These are phyloP conservation scores for Rhizopogon vulgaris DNA, from an alignment of 768 basidiomycete species.

Conservation along the genomic window DNA sequence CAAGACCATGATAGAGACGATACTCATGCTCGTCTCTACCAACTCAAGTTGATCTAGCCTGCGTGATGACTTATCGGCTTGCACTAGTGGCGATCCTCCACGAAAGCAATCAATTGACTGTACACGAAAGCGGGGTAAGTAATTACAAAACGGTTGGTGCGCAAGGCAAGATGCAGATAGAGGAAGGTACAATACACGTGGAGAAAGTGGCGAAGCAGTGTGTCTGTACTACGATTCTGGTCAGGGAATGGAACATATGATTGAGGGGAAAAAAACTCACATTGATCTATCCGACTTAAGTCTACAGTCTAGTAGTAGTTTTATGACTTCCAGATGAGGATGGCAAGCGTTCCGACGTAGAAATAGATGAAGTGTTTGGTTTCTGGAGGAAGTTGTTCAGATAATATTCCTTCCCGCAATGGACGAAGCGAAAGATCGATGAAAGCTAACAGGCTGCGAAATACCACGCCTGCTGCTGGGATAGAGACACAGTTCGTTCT, in stretches of 20 bases:
- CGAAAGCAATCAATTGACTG: slow-evolving; percentile 1
- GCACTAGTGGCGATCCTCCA: not conserved
- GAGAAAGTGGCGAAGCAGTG: slow-evolving; percentile 10
- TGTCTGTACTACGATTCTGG: slow-evolving; percentile 8
- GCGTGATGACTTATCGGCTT: no score
- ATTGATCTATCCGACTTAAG: slow-evolving; percentile 15
- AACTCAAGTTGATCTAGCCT: not conserved
- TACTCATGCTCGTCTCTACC: no score
- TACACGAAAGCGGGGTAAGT: slow-evolving; percentile 14
- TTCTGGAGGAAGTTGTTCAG: slow-evolving; percentile 45
- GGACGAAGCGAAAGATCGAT: not conserved
- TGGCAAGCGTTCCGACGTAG: slow-evolving; percentile 87
- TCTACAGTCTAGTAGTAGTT: slow-evolving; percentile 9
- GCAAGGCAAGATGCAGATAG: slow-evolving; percentile 13
- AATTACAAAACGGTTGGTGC: slow-evolving; percentile 20
- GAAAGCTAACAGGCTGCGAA: slow-evolving; percentile 3
- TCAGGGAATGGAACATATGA: not conserved
- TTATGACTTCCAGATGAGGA: slow-evolving; percentile 94
- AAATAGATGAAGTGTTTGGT: slow-evolving; percentile 99
- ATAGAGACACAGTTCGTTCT: not conserved
- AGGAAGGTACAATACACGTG: slow-evolving; percentile 19
- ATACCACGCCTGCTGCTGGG: not conserved
- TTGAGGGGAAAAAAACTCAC: slow-evolving; percentile 9
- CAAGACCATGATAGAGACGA: no score
- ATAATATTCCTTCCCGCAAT: not conserved